Evolutionary conservation across 305 asterid species (phyloP), one percentile per base, ranked within the genome.

Genomic region (Vinca major): DNA sequence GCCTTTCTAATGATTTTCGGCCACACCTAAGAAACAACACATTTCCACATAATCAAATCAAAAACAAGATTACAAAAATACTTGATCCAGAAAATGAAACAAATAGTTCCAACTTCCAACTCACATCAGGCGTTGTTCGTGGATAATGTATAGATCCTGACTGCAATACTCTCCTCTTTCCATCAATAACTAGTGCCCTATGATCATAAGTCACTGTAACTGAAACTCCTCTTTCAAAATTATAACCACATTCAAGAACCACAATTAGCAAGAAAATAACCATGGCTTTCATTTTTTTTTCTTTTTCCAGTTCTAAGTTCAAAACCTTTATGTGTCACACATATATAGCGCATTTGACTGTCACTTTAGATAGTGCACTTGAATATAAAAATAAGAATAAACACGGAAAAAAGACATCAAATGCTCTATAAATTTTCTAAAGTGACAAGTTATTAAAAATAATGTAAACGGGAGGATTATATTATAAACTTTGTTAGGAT

Each of bases 61-160:
- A 67, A 50, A 39, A 49, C 12, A 66, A 11, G 37, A 7, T 36
- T 51, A 17, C 16, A 26, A 26, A 26, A 26, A 0, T 26, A n/a
- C n/a, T n/a, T n/a, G n/a, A n/a, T n/a, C n/a, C n/a, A 26, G 33
- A 26, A 26, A 26, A 26, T 26, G 33, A 26, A 26, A 26, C 33
- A 26, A 26, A 26, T 26, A 26, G 33, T 26, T 26, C 33, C 33
- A 26, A 26, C 33, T 26, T 26, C 33, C 63, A 40, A 72, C 89
- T 84, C 79, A 89, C 96, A 56, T 86, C 95, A 56, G 96, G 95
- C 41, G 84, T 89, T 49, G 88, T 78, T 65, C 96, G 79, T 0
- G 96, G 96, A 81, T 89, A 89, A 80, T 89, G 96, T 58, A 89
- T 79, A 48, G 96, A 88, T 5, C 96, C 95, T 9, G 96, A 90